Evolutionary conservation across 2,329 filamentous ascomycete species (phyloP).

Genomic region (Paecilomyces variotii): DNA sequence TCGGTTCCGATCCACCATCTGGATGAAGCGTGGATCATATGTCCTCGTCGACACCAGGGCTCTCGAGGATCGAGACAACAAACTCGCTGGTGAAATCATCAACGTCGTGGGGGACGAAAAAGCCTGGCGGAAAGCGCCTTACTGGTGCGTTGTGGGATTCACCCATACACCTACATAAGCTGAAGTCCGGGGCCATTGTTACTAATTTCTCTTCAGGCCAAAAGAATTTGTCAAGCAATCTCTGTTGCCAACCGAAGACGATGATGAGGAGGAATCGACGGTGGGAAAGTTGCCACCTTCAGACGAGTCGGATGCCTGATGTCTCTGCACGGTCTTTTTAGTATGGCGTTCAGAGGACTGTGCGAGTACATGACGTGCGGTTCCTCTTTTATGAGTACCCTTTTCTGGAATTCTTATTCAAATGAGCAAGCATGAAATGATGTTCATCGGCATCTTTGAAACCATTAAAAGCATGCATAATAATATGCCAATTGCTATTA

Average conservation of each 20-base stretch:
- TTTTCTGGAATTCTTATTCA: neutral
- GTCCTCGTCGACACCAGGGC: slow-evolving; percentile 69
- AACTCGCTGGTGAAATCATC: slow-evolving; percentile 79
- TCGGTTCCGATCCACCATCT: slow-evolving; percentile 84
- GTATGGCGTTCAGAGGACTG: neutral
- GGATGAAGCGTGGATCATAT: slow-evolving; percentile 83
- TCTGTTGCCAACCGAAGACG: slow-evolving; percentile 61
- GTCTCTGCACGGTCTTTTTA: slow-evolving; percentile 6
- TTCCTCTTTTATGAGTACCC: neutral
- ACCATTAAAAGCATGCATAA: neutral
- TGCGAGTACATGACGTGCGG: neutral
- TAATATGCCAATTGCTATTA: slow-evolving; percentile 5
- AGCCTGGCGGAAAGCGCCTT: slow-evolving; percentile 77
- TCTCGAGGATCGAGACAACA: slow-evolving; percentile 61
- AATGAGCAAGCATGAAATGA: neutral
- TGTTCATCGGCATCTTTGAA: neutral
- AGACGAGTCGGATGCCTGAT: slow-evolving; percentile 64
- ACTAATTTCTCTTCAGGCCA: slow-evolving; percentile 50
- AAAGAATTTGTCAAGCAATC: slow-evolving; percentile 64
- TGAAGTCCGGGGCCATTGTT: slow-evolving; percentile 6
- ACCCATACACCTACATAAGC: neutral
- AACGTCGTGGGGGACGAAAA: slow-evolving; percentile 91
- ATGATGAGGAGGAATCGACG: slow-evolving; percentile 70
- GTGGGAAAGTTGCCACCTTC: slow-evolving; percentile 80
- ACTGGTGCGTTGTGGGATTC: slow-evolving; percentile 55